Conservation (phyloP, 2,329 filamentous ascomycete species). For the Alternaria tenuissima region DNA sequence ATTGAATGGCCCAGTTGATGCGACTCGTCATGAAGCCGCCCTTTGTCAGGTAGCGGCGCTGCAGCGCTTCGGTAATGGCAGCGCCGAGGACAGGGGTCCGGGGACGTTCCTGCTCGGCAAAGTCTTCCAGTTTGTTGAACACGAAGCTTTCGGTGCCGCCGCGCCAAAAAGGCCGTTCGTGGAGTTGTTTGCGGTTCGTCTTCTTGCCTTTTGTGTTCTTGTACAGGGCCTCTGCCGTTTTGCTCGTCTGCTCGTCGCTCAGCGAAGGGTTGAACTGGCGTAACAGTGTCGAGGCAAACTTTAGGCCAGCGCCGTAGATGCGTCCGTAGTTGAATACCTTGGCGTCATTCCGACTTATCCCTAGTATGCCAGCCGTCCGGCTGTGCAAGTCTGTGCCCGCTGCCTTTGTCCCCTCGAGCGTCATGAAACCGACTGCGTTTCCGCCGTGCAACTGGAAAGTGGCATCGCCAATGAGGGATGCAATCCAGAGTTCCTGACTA, state of each 20-base stretch:
- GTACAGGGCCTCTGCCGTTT: constrained; percentile 83
- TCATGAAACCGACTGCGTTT: constrained; percentile 99
- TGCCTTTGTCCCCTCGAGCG: constrained; percentile 92
- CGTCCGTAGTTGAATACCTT: constrained; percentile 99
- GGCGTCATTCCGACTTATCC: constrained; percentile 92
- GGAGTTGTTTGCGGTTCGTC: constrained; percentile 75
- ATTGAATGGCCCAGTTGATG: constrained; percentile 99
- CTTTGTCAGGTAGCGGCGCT: constrained; percentile 85
- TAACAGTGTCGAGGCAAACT: constrained; percentile 88
- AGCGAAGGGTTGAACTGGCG: constrained; percentile 91
- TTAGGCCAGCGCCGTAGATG: constrained; percentile 96
- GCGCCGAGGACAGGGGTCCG: constrained; percentile 92
- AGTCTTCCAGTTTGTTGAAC: constrained; percentile 97
- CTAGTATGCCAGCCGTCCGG: constrained; percentile 87
- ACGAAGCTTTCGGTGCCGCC: constrained; percentile 97
- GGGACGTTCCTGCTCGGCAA: constrained; percentile 91
- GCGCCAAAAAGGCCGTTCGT: constrained; percentile 85
- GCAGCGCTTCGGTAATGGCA: constrained; percentile 94
- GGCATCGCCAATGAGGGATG: constrained; percentile 90
- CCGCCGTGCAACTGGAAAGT: constrained; percentile 95
- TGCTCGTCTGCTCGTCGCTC: constrained; percentile 78
- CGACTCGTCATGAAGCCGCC: constrained; percentile 93
- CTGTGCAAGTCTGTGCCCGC: constrained; percentile 95
- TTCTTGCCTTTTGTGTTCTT: constrained; percentile 89
- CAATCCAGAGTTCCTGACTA: constrained; percentile 98